These are phyloP conservation scores for Curvularia eragrostidis DNA, from an alignment of 2,329 filamentous ascomycete genomes.

Conservation along the genomic window DNA sequence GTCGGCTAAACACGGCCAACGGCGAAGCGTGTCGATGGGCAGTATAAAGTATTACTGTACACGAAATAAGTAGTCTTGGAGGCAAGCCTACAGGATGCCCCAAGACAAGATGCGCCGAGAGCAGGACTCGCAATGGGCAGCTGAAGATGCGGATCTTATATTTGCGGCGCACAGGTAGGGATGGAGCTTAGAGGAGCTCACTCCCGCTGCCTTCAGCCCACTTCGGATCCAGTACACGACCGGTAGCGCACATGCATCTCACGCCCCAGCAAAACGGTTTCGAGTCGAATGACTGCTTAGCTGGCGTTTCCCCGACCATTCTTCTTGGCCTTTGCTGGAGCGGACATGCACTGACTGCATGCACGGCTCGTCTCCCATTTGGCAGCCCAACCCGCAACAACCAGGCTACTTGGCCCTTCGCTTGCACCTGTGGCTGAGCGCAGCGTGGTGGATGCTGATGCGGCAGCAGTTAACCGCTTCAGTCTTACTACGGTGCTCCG, in stretches of 20 bases:
- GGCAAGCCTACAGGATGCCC: background rate
- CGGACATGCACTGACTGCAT: slow-evolving; percentile 6
- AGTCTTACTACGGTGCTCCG: background rate
- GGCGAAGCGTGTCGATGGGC: background rate
- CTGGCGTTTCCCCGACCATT: slow-evolving; percentile 1
- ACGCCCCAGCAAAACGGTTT: slow-evolving; percentile 17
- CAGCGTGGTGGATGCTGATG: slow-evolving; percentile 10
- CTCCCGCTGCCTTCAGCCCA: slow-evolving; percentile 18
- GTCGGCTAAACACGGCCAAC: background rate
- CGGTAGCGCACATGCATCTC: slow-evolving; percentile 21
- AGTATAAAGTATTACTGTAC: background rate
- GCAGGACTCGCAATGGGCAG: background rate
- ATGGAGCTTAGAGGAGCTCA: slow-evolving; percentile 23
- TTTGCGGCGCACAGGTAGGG: slow-evolving; percentile 13
- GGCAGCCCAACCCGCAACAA: background rate
- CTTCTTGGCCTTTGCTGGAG: background rate
- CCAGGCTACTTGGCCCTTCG: no score
- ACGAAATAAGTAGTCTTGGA: no score
- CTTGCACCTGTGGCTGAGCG: background rate
- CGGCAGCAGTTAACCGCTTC: slow-evolving; percentile 8
- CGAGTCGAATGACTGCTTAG: slow-evolving; percentile 14
- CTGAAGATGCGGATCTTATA: slow-evolving; percentile 28
- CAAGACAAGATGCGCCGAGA: background rate
- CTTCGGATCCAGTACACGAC: slow-evolving; percentile 17
- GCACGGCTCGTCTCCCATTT: slow-evolving; percentile 1